A percentile compares a stretch with the other conserved stretches of the same genome.
These are phyloP conservation scores for Petunia axillaris DNA, from an alignment of 257 asterid species.

Conservation along the genomic window DNA sequence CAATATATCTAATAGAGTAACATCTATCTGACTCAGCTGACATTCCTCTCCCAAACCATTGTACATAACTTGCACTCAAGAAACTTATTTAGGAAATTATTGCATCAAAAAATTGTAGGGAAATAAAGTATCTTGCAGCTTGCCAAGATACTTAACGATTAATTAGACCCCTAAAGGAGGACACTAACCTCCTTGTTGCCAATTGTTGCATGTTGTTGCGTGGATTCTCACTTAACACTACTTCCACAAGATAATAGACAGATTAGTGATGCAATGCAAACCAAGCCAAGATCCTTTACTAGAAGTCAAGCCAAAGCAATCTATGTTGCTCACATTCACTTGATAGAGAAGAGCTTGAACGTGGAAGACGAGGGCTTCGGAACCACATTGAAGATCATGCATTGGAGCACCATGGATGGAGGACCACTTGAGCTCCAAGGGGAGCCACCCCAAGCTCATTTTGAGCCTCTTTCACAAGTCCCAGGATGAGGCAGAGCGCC, in stretches of 20 bases:
- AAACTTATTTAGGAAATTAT: background rate
- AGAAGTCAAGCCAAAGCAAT: too few relatives aligned
- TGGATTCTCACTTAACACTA: background rate
- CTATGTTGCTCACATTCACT: too few relatives aligned
- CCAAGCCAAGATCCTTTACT: too few relatives aligned
- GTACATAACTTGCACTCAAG: background rate
- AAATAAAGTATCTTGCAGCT: constrained; percentile 14
- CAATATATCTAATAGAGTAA: background rate
- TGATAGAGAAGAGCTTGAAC: too few relatives aligned
- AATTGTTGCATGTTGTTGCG: background rate
- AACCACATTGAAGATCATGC: too few relatives aligned
- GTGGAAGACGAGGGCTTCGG: too few relatives aligned
- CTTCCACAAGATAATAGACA: background rate
- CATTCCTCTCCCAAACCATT: background rate
- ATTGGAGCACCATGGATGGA: too few relatives aligned
- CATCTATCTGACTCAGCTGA: background rate
- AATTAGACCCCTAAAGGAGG: background rate
- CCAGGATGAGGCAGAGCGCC: too few relatives aligned
- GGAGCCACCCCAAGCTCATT: too few relatives aligned
- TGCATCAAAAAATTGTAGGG: background rate
- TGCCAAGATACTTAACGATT: background rate
- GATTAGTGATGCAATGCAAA: too few relatives aligned
- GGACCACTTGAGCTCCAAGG: too few relatives aligned
- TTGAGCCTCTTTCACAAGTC: too few relatives aligned
- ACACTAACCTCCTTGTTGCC: background rate